A percentile compares a stretch with the other conserved stretches of the same genome.
Conservation (phyloP, 192 early-diverging fungal genomes). For the Umbelopsis ramanniana region DNA sequence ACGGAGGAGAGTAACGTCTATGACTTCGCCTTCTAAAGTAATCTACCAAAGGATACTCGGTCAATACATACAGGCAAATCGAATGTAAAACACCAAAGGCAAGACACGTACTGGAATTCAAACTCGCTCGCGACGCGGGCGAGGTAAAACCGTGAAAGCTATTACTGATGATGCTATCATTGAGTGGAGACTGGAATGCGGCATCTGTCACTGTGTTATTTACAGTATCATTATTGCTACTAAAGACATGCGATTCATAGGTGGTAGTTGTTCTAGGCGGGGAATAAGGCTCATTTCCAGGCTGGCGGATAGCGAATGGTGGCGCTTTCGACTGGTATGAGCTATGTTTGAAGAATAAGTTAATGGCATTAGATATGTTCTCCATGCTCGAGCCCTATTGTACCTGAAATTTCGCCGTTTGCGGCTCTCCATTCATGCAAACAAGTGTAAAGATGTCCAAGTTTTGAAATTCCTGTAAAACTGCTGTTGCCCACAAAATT, state of each 20-base stretch:
- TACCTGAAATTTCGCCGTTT: constrained; percentile 20
- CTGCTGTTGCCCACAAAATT: not conserved
- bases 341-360: not conserved
- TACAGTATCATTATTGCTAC: not conserved
- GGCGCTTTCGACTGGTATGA: constrained; percentile 8
- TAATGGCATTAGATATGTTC: not conserved
- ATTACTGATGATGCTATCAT: constrained; percentile 10
- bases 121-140: not conserved
- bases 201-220: not conserved
- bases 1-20: constrained; percentile 11
- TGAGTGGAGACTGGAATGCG: not conserved
- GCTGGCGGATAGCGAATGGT: not conserved
- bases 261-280: not conserved
- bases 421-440: constrained; percentile 11
- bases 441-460: not conserved
- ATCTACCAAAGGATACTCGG: too few relatives aligned
- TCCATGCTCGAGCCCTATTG: not conserved
- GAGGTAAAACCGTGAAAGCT: constrained; percentile 3
- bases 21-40: constrained; percentile 3
- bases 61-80: not conserved
- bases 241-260: not conserved
- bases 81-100: not conserved
- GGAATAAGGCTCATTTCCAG: not conserved
- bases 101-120: constrained; percentile 2
- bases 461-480: not conserved